phyloP scores from a whole-genome alignment of 768 basidiomycete species.

The Ephemerocybe angulata region DNA sequence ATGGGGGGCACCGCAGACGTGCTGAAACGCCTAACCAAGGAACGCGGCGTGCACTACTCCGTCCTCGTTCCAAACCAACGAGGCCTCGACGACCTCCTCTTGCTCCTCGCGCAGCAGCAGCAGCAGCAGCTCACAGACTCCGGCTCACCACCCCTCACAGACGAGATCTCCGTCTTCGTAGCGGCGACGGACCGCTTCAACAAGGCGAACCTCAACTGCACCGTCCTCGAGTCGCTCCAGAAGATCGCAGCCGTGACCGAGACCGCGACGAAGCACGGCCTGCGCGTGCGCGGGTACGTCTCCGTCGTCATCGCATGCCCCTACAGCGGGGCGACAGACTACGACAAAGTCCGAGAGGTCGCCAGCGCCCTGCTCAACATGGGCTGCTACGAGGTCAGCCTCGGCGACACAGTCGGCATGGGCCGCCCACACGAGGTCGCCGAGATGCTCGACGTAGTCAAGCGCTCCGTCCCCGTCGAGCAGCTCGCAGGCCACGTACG shows the following conservation, averaged over 20 bases:
- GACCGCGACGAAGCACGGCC: constrained; percentile 53
- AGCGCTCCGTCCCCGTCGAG: constrained; percentile 53
- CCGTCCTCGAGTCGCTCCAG: constrained; percentile 64
- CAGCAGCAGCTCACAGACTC: constrained; percentile 29
- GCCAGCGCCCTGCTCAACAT: constrained; percentile 72
- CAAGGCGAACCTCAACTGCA: constrained; percentile 79
- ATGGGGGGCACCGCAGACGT: constrained; percentile 87
- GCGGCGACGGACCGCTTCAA: constrained; percentile 86
- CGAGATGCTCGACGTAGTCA: constrained; percentile 68
- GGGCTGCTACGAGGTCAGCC: constrained; percentile 91
- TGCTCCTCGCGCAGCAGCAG: constrained; percentile 44
- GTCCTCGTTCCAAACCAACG: constrained; percentile 80
- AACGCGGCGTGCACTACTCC: constrained; percentile 61
- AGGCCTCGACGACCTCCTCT: constrained; percentile 66
- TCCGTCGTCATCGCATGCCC: constrained; percentile 84
- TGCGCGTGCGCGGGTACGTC: constrained; percentile 82
- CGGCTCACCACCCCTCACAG: constrained; percentile 44
- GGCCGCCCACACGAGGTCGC: constrained; percentile 70
- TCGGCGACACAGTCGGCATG: constrained; percentile 90
- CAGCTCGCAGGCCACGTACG: constrained; percentile 76
- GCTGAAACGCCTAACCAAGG: constrained; percentile 44
- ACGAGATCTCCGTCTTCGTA: constrained; percentile 88
- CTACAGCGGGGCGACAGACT: constrained; percentile 86
- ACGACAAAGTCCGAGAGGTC: constrained; percentile 61
- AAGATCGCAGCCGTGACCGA: constrained; percentile 59